These are phyloP conservation scores for Blastobotrys arbuscula DNA, from an alignment of 1,139 yeast species.

Conservation along the genomic window DNA sequence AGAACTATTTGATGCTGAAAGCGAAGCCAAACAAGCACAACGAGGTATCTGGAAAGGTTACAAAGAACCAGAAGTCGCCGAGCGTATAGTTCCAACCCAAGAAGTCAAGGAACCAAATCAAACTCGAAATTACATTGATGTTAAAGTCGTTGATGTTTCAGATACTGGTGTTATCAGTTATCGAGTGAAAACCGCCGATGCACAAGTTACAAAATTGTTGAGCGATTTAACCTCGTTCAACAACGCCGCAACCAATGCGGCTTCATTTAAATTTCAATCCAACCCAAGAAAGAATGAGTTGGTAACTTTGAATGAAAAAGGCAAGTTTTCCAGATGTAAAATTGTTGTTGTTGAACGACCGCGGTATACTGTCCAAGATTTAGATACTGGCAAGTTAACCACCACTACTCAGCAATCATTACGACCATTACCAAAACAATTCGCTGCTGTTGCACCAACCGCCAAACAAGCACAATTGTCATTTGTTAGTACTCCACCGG, in stretches of 20 bases:
- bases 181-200: constrained; percentile 36
- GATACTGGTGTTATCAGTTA: constrained; percentile 48
- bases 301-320: constrained; percentile 53
- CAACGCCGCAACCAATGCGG: constrained; percentile 39
- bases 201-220: constrained; percentile 23
- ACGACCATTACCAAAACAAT: constrained; percentile 52
- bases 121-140: constrained; percentile 48
- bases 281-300: constrained; percentile 47
- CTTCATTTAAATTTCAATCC: constrained; percentile 25
- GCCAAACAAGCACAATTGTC: constrained; percentile 56
- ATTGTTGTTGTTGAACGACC: constrained; percentile 48
- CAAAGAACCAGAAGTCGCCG: constrained; percentile 23
- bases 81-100: constrained; percentile 7
- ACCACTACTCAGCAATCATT: constrained; percentile 44
- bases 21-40: constrained; percentile 48
- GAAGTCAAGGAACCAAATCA: constrained; percentile 14
- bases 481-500: constrained; percentile 55
- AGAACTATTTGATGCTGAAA: constrained; percentile 58
- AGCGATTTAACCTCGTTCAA: constrained; percentile 37
- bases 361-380: constrained; percentile 46
- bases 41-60: constrained; percentile 65
- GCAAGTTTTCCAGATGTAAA: constrained; percentile 57
- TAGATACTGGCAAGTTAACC: constrained; percentile 63
- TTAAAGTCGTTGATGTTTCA: constrained; percentile 53
- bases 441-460: constrained; percentile 48